These are phyloP conservation scores for Bipolaris zeicola DNA, from an alignment of 2,329 filamentous ascomycete species.

Conservation along the genomic window DNA sequence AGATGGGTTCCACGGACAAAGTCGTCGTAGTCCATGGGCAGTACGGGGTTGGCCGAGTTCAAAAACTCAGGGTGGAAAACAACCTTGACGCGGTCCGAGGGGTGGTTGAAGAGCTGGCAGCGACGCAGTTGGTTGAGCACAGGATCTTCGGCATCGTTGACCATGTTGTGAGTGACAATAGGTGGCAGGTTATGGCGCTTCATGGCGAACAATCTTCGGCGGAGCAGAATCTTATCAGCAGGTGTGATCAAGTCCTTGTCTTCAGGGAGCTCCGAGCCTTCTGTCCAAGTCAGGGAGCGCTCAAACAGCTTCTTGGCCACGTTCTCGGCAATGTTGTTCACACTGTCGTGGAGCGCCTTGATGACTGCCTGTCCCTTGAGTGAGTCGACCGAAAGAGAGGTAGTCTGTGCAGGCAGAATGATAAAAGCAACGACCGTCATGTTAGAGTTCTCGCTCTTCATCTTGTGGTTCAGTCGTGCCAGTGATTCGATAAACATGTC, in stretches of 20 bases:
- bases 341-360: conserved; percentile 91
- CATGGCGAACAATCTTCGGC: conserved; percentile 93
- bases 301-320: conserved; percentile 95
- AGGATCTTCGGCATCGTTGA: conserved; percentile 90
- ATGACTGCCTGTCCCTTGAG: conserved; percentile 97
- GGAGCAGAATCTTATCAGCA: conserved; percentile 89
- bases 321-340: conserved; percentile 88
- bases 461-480: conserved; percentile 88
- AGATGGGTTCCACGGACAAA: conserved; percentile 97
- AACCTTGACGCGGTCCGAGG: conserved; percentile 92
- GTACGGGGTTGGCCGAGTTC: conserved; percentile 91
- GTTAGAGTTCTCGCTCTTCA: conserved; percentile 84
- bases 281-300: conserved; percentile 91
- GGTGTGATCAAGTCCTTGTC: conserved; percentile 94
- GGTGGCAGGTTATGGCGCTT: conserved; percentile 89
- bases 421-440: conserved; percentile 96
- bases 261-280: conserved; percentile 90
- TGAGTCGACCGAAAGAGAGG: conserved; percentile 91
- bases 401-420: conserved; percentile 97
- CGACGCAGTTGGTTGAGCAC: conserved; percentile 94
- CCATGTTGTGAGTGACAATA: conserved; percentile 98
- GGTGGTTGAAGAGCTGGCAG: conserved; percentile 96
- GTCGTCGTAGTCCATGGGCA: conserved; percentile 96
- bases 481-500: conserved; percentile 99
- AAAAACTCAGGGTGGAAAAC: conserved; percentile 98